phyloP scores from a whole-genome alignment of 768 basidiomycete genomes.

The Amanita rimosa region DNA sequence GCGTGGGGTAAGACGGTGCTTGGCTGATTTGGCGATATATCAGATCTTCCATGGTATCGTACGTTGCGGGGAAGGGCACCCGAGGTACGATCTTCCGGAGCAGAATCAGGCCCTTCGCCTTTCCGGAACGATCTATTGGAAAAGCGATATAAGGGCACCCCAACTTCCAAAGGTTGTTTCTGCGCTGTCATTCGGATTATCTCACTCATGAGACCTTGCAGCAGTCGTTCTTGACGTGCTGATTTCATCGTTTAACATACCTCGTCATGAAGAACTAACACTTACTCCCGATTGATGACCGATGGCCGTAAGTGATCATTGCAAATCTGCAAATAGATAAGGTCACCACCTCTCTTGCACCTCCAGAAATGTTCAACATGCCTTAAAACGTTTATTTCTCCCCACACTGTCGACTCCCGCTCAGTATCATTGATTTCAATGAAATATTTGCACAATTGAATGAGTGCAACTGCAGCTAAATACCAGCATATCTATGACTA shows the following conservation, averaged over 20 bases:
- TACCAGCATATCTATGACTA: slow-evolving; percentile 75
- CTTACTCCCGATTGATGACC: slow-evolving; percentile 79
- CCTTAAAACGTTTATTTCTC: slow-evolving; percentile 79
- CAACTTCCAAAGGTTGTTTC: slow-evolving; percentile 69
- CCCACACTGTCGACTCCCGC: slow-evolving; percentile 73
- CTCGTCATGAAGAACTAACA: slow-evolving; percentile 7
- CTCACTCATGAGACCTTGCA: slow-evolving; percentile 78
- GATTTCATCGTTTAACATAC: slow-evolving; percentile 5
- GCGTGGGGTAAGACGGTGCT: neutral
- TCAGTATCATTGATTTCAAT: slow-evolving; percentile 72
- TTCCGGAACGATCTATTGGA: slow-evolving; percentile 58
- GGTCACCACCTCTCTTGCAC: neutral
- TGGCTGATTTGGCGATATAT: neutral
- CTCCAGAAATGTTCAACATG: slow-evolving; percentile 17
- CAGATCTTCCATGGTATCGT: slow-evolving; percentile 16
- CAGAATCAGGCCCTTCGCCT: slow-evolving; percentile 20
- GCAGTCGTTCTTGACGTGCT: slow-evolving; percentile 76
- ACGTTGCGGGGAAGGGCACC: slow-evolving; percentile 29
- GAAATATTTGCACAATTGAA: slow-evolving; percentile 78
- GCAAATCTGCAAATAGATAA: slow-evolving; percentile 43
- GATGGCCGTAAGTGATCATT: slow-evolving; percentile 71
- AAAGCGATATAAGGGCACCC: slow-evolving; percentile 73
- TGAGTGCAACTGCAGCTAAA: slow-evolving; percentile 77
- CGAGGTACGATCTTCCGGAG: slow-evolving; percentile 18
- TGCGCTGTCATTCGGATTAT: slow-evolving; percentile 77